These are phyloP conservation scores for Jaapia argillacea DNA, from an alignment of 768 basidiomycete genomes.

Conservation along the genomic window DNA sequence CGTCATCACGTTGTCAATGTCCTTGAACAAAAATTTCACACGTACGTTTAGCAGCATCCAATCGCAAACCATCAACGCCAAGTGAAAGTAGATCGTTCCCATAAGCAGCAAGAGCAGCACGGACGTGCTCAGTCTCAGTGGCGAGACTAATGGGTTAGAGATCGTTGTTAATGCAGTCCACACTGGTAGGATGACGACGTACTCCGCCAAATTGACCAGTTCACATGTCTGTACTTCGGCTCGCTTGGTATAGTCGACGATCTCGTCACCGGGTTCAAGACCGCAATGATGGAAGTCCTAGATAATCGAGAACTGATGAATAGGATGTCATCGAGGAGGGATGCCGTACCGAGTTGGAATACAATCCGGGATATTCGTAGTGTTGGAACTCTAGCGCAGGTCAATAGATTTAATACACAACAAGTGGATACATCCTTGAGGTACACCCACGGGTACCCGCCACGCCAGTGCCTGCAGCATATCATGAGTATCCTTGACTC, in stretches of 20 bases:
- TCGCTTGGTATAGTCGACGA: conserved; percentile 13
- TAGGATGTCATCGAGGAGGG: too few relatives aligned
- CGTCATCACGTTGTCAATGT: too few relatives aligned
- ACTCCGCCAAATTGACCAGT: conserved; percentile 26
- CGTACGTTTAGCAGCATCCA: conserved; percentile 15
- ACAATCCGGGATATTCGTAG: conserved; percentile 10
- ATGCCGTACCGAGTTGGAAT: too few relatives aligned
- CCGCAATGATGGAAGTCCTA: conserved; percentile 52
- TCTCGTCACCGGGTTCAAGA: conserved; percentile 35
- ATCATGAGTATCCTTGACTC: too few relatives aligned
- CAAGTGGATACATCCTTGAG: too few relatives aligned
- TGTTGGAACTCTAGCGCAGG: conserved; percentile 5
- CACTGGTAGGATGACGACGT: too few relatives aligned
- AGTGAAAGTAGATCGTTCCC: conserved; percentile 18
- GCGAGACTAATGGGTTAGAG: conserved; percentile 21
- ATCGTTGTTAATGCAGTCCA: too few relatives aligned
- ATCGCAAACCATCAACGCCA: conserved; percentile 14
- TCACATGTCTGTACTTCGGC: conserved; percentile 42
- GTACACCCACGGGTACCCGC: too few relatives aligned
- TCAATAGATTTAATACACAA: too few relatives aligned
- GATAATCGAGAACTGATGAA: conserved; percentile 1
- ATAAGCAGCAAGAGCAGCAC: conserved; percentile 14
- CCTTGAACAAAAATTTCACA: too few relatives aligned
- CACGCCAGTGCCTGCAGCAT: too few relatives aligned
- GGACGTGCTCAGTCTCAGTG: conserved; percentile 18